Evolutionary conservation across 805 yeast species (phyloP), one percentile per base, ranked within the genome.

Genomic region (Candida coquimbonensis): DNA sequence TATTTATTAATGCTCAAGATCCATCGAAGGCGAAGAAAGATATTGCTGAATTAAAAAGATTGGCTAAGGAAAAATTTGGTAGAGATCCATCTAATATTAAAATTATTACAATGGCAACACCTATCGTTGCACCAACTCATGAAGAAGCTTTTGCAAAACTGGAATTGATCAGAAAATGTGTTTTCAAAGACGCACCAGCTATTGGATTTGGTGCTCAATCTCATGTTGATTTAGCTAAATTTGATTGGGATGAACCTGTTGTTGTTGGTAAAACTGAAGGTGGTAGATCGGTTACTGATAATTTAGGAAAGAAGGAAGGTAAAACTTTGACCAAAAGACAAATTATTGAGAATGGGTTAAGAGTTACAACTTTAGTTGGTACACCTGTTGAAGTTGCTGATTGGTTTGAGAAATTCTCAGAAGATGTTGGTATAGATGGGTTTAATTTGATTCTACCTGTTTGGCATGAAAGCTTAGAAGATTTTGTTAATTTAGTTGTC

Each of bases 351-450:
- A 21, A 21, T 21, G 24, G 24, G 24, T 21, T 21, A 21, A 21
- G 24, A 21, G 24, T 21, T 21, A 21, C 24, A 21, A 21, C 24
- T 21, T 4, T 21, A 21, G 24, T 21, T 21, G 24, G 24, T 21
- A 21, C 24, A 21, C 24, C 24, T 5, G 24, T 21, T 21, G 24
- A 21, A 21, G 24, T 21, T 21, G 73, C 70, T 8, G 70, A 70
- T 44, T 61, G 62, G 48, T 59, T 71, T 33, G 68, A 68, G 46
- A 46, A 54, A 38, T 72, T 71, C 68, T 68, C 65, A 7, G 64
- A 64, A 12, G 56, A 61, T 21, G 59, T 67, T 16, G 72, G 64
- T 40, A 61, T 71, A 24, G 76, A 71, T 49, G 75, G 75, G 0
- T 69, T 70, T 52, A 71, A 71, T 46, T 53, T 71, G 39, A 62